Evolutionary conservation across 139 green algal genomes (phyloP), one percentile per base, ranked within the genome.

Genomic region (Zygnema circumcarinatum): DNA sequence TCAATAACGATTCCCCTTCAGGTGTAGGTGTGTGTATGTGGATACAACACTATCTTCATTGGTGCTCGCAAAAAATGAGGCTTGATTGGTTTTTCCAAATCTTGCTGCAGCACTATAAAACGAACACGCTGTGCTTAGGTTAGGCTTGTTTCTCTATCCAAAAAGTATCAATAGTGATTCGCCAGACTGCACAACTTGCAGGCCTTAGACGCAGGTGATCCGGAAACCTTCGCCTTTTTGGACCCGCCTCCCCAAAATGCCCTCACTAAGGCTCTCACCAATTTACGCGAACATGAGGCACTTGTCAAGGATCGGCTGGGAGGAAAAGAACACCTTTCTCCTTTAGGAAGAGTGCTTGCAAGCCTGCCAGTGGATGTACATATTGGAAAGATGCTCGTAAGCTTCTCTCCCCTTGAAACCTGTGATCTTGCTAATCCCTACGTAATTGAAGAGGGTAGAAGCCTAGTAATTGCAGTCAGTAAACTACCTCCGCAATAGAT

Each of bases 311-410:
- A 16, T 22, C 22, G 1, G n/a, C 32, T 36, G 0, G 25, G 67
- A 22, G 67, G 75, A 41, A 25, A 33, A 35, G 82, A 88, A n/a
- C 29, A 38, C 11, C 67, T 83, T 47, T 79, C 82, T 33, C 82
- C 82, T 72, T 41, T 88, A n/a, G 82, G 82, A 1, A 41, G 53
- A 32, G 67, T 88, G 20, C 67, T 88, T 21, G 67, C 82, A 31
- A 33, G 33, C 7, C 82, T 88, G 21, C 82, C 82, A 2, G 82
- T 89, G 74, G 74, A 85, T 67, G 39, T 89, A 25, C 74, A 53
- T 38, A 35, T 89, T n/a, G 84, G 84, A 36, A 89, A 89, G 84
- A 89, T 89, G 72, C 69, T 89, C 22, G 80, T 86, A 38, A 36
- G 39, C 7, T 82, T 7, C 16, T 41, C 47, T 25, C 47, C n/a